These are phyloP conservation scores for Lactarius quietus DNA, from an alignment of 768 basidiomycete species.

Conservation along the genomic window DNA sequence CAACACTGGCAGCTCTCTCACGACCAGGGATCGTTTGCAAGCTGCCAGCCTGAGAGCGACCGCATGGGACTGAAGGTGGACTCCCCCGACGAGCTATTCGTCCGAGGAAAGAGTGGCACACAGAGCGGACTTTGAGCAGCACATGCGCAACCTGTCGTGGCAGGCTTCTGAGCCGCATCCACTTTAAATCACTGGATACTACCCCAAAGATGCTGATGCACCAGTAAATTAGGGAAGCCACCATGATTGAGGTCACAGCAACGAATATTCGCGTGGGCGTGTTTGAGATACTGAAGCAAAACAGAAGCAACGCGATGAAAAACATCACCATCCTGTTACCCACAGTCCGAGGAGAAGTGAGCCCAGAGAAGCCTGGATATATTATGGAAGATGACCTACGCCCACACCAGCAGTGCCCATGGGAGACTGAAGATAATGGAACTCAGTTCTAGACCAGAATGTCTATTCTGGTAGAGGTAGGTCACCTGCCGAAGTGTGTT, in stretches of 20 bases:
- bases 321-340: too few species aligned
- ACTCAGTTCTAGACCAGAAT: conserved; percentile 28
- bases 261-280: background rate
- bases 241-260: background rate
- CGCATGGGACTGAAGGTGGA: too few species aligned
- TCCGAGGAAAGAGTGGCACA: background rate
- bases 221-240: background rate
- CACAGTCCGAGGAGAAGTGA: too few species aligned
- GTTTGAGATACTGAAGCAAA: too few species aligned
- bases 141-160: background rate
- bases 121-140: too few species aligned
- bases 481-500: conserved; percentile 17
- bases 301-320: too few species aligned
- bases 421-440: conserved; percentile 52
- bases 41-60: too few species aligned
- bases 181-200: background rate
- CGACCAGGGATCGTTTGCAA: too few species aligned
- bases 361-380: too few species aligned
- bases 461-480: conserved; percentile 25
- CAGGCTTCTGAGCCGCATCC: background rate
- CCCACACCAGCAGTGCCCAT: conserved; percentile 47
- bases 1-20: too few species aligned
- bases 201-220: background rate
- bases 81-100: too few species aligned
- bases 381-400: too few species aligned